These are phyloP conservation scores for Chrysoporthe deuterocubensis DNA, from an alignment of 2,329 filamentous ascomycete genomes.

Conservation along the genomic window DNA sequence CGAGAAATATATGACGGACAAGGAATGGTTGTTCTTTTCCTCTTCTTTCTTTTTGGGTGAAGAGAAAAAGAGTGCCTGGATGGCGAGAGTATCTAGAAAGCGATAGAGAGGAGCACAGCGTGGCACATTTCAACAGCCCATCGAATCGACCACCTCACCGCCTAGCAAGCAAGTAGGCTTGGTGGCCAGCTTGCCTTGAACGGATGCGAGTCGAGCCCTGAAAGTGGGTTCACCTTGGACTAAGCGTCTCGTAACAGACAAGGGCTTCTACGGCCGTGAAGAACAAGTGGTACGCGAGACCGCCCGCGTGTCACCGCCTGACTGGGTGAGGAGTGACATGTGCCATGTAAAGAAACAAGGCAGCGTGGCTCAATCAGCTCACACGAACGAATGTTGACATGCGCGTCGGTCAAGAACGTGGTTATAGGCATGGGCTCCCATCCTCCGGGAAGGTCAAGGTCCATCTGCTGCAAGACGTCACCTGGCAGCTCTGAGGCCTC, in stretches of 20 bases:
- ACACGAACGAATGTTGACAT: neutral
- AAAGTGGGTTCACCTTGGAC: constrained; percentile 11
- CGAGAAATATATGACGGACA: neutral
- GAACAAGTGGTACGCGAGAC: neutral
- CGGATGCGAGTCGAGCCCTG: neutral
- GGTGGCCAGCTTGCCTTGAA: constrained; percentile 2
- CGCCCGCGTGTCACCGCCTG: constrained; percentile 9
- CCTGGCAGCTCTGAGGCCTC: neutral
- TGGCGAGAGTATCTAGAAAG: neutral
- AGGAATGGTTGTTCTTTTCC: neutral
- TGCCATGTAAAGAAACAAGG: neutral
- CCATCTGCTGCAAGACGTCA: neutral
- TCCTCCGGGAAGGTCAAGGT: neutral
- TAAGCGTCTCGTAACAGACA: constrained; percentile 16
- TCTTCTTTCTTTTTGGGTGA: too few relatives aligned
- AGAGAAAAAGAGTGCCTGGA: neutral
- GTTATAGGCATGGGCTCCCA: neutral
- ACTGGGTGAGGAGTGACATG: constrained; percentile 7
- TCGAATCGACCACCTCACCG: neutral
- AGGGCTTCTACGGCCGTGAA: neutral
- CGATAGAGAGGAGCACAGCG: neutral
- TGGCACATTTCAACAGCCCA: neutral
- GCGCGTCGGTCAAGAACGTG: neutral
- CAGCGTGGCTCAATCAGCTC: neutral
- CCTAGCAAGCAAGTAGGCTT: neutral